Evolutionary conservation across 169 alveolate genomes (phyloP).

Genomic region (Babesia sp.): DNA sequence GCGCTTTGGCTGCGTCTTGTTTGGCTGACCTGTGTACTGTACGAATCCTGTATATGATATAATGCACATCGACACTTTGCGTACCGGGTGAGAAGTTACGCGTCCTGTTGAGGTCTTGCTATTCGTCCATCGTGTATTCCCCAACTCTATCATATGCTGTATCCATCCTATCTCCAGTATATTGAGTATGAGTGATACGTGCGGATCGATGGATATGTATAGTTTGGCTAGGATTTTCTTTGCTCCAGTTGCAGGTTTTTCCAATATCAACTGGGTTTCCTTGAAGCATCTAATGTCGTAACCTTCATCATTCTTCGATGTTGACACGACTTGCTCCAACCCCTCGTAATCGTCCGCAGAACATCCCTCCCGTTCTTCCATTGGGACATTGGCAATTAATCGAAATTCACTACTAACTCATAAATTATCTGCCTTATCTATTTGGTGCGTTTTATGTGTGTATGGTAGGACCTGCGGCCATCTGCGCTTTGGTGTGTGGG

Average conservation of each 20-base stretch:
- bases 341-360: constrained; percentile 23
- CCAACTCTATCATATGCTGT: constrained; percentile 30
- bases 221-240: constrained; percentile 27
- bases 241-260: constrained; percentile 7
- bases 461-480: neutral
- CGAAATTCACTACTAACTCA: neutral
- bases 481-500: too few species aligned
- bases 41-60: constrained; percentile 36
- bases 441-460: neutral
- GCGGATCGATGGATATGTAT: constrained; percentile 51
- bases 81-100: constrained; percentile 46
- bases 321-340: constrained; percentile 36
- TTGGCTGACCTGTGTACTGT: constrained; percentile 52
- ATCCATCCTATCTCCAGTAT: constrained; percentile 54
- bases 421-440: neutral
- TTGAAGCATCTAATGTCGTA: constrained; percentile 40
- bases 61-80: neutral
- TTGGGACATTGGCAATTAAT: too few species aligned
- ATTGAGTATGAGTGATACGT: constrained; percentile 58
- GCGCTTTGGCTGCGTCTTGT: constrained; percentile 60
- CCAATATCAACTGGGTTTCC: constrained; percentile 31
- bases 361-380: neutral
- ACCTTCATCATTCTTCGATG: constrained; percentile 19
- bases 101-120: constrained; percentile 64
- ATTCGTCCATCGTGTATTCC: constrained; percentile 49